Evolutionary conservation across 768 basidiomycete genomes (phyloP).

Genomic region (Baorangia bicolor): DNA sequence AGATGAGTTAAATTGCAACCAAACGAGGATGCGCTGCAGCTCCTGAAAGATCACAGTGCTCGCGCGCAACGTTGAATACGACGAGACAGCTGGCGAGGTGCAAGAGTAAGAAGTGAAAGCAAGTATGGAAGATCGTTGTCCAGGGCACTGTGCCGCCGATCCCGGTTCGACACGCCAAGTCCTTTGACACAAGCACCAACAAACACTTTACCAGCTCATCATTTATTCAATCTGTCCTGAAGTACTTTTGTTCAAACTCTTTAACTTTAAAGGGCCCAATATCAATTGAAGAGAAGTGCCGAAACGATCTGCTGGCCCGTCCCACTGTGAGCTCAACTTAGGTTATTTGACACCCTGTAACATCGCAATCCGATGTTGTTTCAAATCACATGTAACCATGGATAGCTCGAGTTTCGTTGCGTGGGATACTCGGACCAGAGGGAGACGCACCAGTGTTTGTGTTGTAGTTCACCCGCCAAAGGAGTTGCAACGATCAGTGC

Average conservation of each 20-base stretch:
- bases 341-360: neutral
- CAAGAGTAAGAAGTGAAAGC: conserved; percentile 9
- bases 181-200: conserved; percentile 21
- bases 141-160: neutral
- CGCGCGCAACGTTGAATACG: neutral
- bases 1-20: conserved; percentile 17
- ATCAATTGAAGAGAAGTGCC: neutral
- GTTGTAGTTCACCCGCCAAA: neutral
- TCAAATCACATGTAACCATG: neutral
- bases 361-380: neutral
- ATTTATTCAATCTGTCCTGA: neutral
- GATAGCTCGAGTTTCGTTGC: neutral
- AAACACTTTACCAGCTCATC: conserved; percentile 21
- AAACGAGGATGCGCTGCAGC: neutral
- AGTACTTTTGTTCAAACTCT: neutral
- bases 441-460: neutral
- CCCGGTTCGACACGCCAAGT: neutral
- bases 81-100: neutral
- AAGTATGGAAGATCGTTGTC: conserved; percentile 38
- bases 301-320: neutral
- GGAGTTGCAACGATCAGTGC: neutral
- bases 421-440: neutral
- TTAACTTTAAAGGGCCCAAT: neutral
- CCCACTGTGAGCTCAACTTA: neutral
- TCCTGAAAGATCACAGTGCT: conserved; percentile 4